Base-by-base conservation (phyloP, 2,329 filamentous ascomycete species). In the Keithomyces neogunnii region DNA sequence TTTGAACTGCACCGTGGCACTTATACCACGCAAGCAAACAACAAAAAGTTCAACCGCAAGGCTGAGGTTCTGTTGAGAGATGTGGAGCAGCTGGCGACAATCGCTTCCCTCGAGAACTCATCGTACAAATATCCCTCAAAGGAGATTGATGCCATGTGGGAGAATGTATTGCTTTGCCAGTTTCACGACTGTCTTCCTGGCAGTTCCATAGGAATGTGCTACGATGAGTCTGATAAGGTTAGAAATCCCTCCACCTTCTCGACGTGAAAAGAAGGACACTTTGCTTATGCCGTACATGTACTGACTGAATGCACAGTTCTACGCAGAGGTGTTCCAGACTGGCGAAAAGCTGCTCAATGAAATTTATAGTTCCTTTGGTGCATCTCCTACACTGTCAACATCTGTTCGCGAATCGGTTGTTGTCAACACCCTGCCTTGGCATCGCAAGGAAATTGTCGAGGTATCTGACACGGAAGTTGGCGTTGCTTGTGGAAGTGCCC, bases 101-200 rank as follows among this genome's bases (percentile, higher is more conserved):
- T 95, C 58, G 90, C 89, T 4, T 93, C 87, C 2, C 72, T 97
- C 55, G 82, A 82, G 60, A 74, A 84, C 55, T 74, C 75, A 32
- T 74, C 74, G 2, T 97, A 96, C 73, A 86, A 86, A 62, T 99
- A 97, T 65, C 93, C 93, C 8, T 96, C 95, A 70, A 82, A 87
- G 64, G 83, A 93, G n/a, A 85, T 99, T 51, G 93, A 99, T 63
- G 79, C 86, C 52, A 95, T 99, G 84, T 99, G 93, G 93, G 92
- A 97, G 72, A 78, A 80, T 51, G 86, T 92, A 3, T 76, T 97
- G 29, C 80, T 97, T 30, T 97, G 92, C 59, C 93, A 99, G 63
- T 99, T 99, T 76, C 93, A 99, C 58, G 93, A 99, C 65, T 97
- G 93, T 65, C 76, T 99, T 48, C 93, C 93, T 1, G 93, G 93